Evolutionary conservation across 768 basidiomycete species (phyloP).

Genomic region (Auricularia sp.): DNA sequence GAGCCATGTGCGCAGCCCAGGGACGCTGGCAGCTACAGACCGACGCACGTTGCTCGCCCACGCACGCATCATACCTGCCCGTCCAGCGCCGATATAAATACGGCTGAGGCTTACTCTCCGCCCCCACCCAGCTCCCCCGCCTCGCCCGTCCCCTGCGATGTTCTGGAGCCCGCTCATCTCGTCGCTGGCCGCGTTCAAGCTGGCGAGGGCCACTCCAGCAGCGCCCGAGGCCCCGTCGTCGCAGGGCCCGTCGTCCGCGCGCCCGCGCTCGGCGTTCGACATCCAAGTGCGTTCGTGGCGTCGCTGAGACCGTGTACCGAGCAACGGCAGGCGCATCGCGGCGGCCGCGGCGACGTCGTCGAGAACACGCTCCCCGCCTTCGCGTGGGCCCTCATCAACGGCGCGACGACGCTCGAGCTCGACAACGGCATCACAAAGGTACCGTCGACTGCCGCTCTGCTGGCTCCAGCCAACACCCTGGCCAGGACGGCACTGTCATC

Average conservation of each 20-base stretch:
- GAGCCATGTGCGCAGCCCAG: not conserved
- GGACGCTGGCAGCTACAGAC: not conserved
- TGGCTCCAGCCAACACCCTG: not conserved
- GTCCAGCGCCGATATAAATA: not conserved
- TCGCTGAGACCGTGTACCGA: not conserved
- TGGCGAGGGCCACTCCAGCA: not conserved
- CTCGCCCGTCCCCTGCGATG: not conserved
- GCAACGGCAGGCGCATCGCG: slow-evolving; percentile 51
- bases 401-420: slow-evolving; percentile 65
- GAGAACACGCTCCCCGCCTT: slow-evolving; percentile 69
- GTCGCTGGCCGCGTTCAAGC: not conserved
- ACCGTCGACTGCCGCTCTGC: not conserved
- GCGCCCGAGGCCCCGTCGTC: not conserved
- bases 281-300: not conserved
- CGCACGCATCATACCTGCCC: not conserved
- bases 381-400: slow-evolving; percentile 71
- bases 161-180: not conserved
- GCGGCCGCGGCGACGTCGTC: slow-evolving; percentile 62
- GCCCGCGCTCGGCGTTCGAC: not conserved
- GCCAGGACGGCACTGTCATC: slow-evolving; percentile 62
- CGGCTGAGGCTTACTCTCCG: too few relatives aligned
- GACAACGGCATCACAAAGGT: slow-evolving; percentile 72
- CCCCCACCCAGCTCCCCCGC: not conserved
- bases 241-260: not conserved
- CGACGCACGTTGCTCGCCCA: not conserved